Conservation (phyloP, 495 filamentous ascomycete genomes). For the Geoglossum glabrum region DNA sequence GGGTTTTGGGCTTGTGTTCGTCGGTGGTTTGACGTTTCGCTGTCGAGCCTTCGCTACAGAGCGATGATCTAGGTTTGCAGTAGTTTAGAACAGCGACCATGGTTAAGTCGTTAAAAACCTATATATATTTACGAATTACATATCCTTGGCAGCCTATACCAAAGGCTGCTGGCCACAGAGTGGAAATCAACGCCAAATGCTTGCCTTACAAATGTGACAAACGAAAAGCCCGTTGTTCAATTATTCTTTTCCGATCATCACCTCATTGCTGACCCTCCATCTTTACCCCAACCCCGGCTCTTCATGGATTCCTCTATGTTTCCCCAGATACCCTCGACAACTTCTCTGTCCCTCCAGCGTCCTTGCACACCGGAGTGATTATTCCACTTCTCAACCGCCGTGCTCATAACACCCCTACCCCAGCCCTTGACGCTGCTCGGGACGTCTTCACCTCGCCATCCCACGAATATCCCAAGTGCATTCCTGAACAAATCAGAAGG, state of each 20-base stretch:
- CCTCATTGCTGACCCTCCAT: constrained; percentile 33
- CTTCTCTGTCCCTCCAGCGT: constrained; percentile 79
- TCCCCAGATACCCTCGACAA: constrained; percentile 86
- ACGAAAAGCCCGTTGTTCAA: no score
- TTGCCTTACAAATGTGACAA: no score
- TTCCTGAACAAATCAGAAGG: constrained; percentile 78
- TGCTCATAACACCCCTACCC: constrained; percentile 61
- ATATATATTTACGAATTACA: no score
- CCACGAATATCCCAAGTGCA: constrained; percentile 70
- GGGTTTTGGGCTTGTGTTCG: neutral
- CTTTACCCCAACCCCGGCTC: constrained; percentile 59
- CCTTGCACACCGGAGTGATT: constrained; percentile 23
- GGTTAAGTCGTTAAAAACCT: no score
- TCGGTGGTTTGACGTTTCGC: no score
- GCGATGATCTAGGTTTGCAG: no score
- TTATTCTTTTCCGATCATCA: constrained; percentile 8
- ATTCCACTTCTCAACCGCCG: constrained; percentile 62
- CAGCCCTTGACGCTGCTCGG: constrained; percentile 60
- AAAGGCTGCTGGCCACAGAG: no score
- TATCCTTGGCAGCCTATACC: no score
- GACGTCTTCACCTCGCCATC: constrained; percentile 68
- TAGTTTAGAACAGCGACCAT: no score
- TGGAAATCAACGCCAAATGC: no score
- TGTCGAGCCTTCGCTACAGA: no score
- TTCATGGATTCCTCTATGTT: constrained; percentile 78